Percentiles rank a stretch among this genome's conserved stretches.
Conservation (phyloP, 257 asterid species). For the Jasminum sambac region DNA sequence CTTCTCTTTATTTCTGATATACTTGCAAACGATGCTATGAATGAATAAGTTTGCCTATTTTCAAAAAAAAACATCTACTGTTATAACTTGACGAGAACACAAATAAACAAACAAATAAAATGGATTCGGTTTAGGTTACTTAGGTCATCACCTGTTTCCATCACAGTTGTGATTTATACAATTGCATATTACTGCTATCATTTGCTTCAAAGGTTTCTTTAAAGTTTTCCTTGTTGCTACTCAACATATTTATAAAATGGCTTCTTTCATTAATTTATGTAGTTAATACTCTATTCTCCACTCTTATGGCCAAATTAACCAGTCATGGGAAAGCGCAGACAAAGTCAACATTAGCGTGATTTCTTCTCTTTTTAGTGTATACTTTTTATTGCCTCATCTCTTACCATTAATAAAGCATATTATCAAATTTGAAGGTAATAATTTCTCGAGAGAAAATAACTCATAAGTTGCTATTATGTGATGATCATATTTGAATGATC, state of each 20-base stretch:
- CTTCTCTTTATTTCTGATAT: no score
- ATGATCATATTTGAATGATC: constrained; percentile 9
- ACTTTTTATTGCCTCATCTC: background rate
- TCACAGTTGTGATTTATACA: background rate
- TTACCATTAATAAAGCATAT: background rate
- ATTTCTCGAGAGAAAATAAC: background rate
- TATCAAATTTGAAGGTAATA: background rate
- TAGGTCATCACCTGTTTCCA: constrained; percentile 1
- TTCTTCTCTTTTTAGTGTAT: no score
- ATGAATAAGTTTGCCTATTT: no score
- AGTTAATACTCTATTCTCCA: background rate
- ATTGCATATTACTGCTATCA: constrained; percentile 9
- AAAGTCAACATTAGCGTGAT: constrained; percentile 12
- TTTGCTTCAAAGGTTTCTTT: no score
- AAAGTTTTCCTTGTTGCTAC: background rate
- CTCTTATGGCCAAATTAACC: background rate
- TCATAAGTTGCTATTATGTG: background rate
- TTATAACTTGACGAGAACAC: background rate
- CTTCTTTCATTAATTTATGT: constrained; percentile 9
- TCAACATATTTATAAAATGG: constrained; percentile 1
- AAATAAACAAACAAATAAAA: no score
- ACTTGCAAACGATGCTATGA: no score
- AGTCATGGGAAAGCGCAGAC: constrained; percentile 6
- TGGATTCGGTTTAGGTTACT: background rate
- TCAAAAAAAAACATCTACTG: background rate